A percentile compares a stretch with the other conserved stretches of the same genome.
Conservation (phyloP, 2,329 filamentous ascomycete genomes). For the Penicillium expansum region DNA sequence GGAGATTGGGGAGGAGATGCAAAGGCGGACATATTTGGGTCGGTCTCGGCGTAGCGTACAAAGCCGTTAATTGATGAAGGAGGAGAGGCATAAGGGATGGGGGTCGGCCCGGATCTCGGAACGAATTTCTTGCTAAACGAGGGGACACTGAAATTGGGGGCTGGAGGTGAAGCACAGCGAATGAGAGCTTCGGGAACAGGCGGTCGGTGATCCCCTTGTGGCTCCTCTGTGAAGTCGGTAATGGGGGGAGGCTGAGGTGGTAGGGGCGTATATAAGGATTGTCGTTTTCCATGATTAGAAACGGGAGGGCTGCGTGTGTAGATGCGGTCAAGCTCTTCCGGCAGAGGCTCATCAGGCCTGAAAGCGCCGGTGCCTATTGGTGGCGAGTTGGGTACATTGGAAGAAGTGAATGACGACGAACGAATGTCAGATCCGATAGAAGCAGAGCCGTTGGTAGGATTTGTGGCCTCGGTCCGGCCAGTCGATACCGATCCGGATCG, state of each 20-base stretch:
- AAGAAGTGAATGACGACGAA: constrained; percentile 17
- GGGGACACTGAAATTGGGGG: constrained; percentile 45
- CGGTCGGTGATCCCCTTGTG: constrained; percentile 20
- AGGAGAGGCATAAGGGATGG: constrained; percentile 16
- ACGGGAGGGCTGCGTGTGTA: constrained; percentile 21
- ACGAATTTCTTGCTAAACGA: constrained; percentile 41
- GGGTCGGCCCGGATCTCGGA: constrained; percentile 17
- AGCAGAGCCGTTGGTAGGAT: constrained; percentile 10
- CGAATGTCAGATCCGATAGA: constrained; percentile 13
- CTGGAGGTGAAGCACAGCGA: constrained; percentile 34
- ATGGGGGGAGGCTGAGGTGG: constrained; percentile 8
- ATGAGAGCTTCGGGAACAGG: constrained; percentile 27
- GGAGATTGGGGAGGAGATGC: constrained; percentile 36
- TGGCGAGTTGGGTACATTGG: constrained; percentile 19
- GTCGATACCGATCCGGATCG: constrained; percentile 31
- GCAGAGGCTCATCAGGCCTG: constrained; percentile 15
- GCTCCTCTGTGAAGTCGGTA: constrained; percentile 18
- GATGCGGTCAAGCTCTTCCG: constrained; percentile 10
- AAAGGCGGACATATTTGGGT: constrained; percentile 23
- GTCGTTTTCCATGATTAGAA: constrained; percentile 26
- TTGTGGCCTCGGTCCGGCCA: constrained; percentile 24
- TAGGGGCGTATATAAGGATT: constrained; percentile 24
- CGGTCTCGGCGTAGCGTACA: constrained; percentile 14
- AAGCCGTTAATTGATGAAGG: constrained; percentile 14
- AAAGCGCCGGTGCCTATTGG: constrained; percentile 11